A percentile compares a stretch with the other conserved stretches of the same genome.
phyloP scores from a whole-genome alignment of 2,329 filamentous ascomycete genomes.

The Trichoderma simmonsii region DNA sequence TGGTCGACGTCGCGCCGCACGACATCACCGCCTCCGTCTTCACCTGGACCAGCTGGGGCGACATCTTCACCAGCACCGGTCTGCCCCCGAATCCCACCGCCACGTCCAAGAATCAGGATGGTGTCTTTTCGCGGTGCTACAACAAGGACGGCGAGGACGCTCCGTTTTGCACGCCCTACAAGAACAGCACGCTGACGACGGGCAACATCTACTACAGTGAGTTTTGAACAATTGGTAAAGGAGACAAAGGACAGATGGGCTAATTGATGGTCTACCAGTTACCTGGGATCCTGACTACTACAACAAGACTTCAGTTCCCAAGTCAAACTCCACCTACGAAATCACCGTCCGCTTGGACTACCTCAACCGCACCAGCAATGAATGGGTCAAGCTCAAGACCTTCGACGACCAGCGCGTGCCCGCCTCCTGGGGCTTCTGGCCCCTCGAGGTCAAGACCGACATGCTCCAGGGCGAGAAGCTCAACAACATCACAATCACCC shows the following conservation, averaged over 20 bases:
- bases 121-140: conserved; percentile 49
- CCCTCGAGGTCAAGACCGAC: conserved; percentile 39
- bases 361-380: conserved; percentile 37
- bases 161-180: conserved; percentile 51
- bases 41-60: conserved; percentile 35
- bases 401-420: conserved; percentile 32
- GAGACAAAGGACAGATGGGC: not conserved
- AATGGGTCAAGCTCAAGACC: conserved; percentile 37
- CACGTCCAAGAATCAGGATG: conserved; percentile 39
- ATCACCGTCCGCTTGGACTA: conserved; percentile 41
- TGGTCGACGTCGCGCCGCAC: conserved; percentile 41
- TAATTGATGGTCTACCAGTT: conserved; percentile 36
- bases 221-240: conserved; percentile 15
- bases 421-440: conserved; percentile 47
- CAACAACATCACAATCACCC: conserved; percentile 49
- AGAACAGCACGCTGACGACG: conserved; percentile 42
- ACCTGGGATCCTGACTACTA: conserved; percentile 56
- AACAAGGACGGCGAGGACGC: conserved; percentile 46
- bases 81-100: conserved; percentile 45
- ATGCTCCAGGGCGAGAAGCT: conserved; percentile 37
- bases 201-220: conserved; percentile 52
- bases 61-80: conserved; percentile 41
- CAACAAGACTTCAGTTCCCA: conserved; percentile 31
- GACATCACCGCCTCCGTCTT: conserved; percentile 46
- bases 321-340: conserved; percentile 30